Evolutionary conservation across 192 early-diverging fungal genomes (phyloP).

Genomic region (Entomortierella chlamydospora): DNA sequence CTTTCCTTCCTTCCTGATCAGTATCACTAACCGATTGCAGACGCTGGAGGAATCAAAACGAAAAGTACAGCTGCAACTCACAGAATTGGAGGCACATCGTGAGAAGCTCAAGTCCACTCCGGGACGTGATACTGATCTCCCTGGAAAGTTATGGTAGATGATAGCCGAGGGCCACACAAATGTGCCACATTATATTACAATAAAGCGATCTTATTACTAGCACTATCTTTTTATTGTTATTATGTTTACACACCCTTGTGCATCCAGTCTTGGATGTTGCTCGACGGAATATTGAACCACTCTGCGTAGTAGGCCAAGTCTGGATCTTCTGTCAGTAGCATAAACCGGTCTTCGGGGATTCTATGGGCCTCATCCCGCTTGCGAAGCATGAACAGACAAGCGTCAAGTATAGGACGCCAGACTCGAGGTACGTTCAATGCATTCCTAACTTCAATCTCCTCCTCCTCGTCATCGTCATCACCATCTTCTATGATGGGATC

Average conservation of each 20-base stretch:
- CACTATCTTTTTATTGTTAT: not conserved
- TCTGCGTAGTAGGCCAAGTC: constrained; percentile 60
- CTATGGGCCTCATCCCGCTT: constrained; percentile 21
- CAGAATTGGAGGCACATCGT: constrained; percentile 34
- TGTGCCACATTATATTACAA: not conserved
- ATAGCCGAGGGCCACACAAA: too few relatives aligned
- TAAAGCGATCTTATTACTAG: not conserved
- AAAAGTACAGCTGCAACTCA: constrained; percentile 26
- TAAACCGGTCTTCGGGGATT: constrained; percentile 37
- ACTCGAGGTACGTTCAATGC: constrained; percentile 57
- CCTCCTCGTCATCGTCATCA: constrained; percentile 27
- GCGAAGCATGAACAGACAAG: constrained; percentile 44
- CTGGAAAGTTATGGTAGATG: constrained; percentile 32
- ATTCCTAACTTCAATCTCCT: constrained; percentile 31
- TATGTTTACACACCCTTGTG: constrained; percentile 12
- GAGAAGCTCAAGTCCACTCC: constrained; percentile 14
- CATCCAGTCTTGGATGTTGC: constrained; percentile 36
- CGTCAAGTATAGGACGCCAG: constrained; percentile 62
- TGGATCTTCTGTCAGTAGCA: constrained; percentile 64
- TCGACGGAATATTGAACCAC: constrained; percentile 57
- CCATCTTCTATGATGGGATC: not conserved
- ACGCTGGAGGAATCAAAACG: constrained; percentile 27
- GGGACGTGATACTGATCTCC: constrained; percentile 28
- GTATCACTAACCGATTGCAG: constrained; percentile 20
- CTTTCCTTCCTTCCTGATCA: not conserved